phyloP scores from a whole-genome alignment of 164 flowering plant species.

The Santalum album region DNA sequence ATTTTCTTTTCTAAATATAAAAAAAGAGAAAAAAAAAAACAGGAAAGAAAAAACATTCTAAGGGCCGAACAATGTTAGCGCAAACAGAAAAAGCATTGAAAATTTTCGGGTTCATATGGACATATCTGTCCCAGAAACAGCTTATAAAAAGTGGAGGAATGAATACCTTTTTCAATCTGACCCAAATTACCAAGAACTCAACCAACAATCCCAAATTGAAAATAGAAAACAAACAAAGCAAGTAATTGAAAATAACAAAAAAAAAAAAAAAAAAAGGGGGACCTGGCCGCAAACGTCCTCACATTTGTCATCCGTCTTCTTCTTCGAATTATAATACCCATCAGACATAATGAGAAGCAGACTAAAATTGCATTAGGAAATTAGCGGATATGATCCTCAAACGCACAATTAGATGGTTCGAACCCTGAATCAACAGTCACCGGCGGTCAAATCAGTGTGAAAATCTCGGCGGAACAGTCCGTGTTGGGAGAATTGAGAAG shows the following conservation, averaged over 20 bases:
- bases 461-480: slow-evolving; percentile 12
- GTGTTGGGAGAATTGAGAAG: slow-evolving; percentile 2
- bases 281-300: slow-evolving; percentile 82
- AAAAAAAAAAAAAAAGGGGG: background rate
- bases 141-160: too few species aligned
- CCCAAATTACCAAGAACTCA: background rate
- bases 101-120: background rate
- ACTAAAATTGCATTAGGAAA: background rate
- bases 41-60: too few species aligned
- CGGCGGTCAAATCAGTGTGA: background rate
- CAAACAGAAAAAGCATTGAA: too few species aligned
- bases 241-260: slow-evolving; percentile 1
- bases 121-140: too few species aligned
- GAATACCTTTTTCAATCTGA: background rate
- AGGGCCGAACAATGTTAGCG: too few species aligned
- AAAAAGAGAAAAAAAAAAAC: too few species aligned
- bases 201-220: background rate
- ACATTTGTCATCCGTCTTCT: slow-evolving; percentile 76
- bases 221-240: too few species aligned
- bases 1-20: too few species aligned
- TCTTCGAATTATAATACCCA: slow-evolving; percentile 59
- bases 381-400: background rate
- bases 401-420: background rate
- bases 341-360: slow-evolving; percentile 29
- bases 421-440: slow-evolving; percentile 10